Base-by-base conservation (phyloP, 2,329 filamentous ascomycete genomes). In the Colletotrichum sp. region DNA sequence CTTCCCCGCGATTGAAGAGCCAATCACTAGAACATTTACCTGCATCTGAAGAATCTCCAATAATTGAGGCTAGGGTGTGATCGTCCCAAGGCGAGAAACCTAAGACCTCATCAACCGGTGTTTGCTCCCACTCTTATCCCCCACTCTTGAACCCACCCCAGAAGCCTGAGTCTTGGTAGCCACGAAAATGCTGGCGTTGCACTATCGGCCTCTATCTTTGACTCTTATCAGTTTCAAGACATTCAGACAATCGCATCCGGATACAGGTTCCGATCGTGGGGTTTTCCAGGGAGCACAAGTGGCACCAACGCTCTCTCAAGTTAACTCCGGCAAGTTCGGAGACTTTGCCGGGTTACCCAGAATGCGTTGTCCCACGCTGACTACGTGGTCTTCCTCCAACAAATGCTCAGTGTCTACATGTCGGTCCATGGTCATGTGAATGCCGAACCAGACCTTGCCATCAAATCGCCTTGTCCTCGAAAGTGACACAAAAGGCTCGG, bases 391-490 rank as follows among this genome's bases (percentile, higher is more conserved):
- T 59, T 16, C 22, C 26, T 28, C 55, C 16, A 2, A 18, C 6
- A 1, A 12, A 28, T 22, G 0, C 13, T 7, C 18, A 22, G 18
- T n/a, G 30, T 2, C 0, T 6, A 12, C 10, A 34, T 62, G n/a
- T 0, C 10, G 28, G 22, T 62, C 30, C n/a, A 62, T 62, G 6
- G 59, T 34, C 18, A 64, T 22, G 16, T 64, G 62, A 10, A 64
- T 2, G 8, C 32, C 62, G 36, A 64, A 64, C 32, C 62, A 64
- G n/a, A 64, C 62, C 34, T 64, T 64, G 18, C 34, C 62, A 16
- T 44, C n/a, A 5, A 64, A 64, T 64, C 32, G 34, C 6, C 62
- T 64, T 18, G 62, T 64, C 62, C 10, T 64, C 32, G 62, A 64
- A 22, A 64, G 30, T 16, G 62, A 36, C n/a, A 64, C 13, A 24